Percentiles rank a stretch among this genome's conserved stretches.
phyloP scores from a whole-genome alignment of 2,329 filamentous ascomycete species.

The Phyllosticta citrichinensis region DNA sequence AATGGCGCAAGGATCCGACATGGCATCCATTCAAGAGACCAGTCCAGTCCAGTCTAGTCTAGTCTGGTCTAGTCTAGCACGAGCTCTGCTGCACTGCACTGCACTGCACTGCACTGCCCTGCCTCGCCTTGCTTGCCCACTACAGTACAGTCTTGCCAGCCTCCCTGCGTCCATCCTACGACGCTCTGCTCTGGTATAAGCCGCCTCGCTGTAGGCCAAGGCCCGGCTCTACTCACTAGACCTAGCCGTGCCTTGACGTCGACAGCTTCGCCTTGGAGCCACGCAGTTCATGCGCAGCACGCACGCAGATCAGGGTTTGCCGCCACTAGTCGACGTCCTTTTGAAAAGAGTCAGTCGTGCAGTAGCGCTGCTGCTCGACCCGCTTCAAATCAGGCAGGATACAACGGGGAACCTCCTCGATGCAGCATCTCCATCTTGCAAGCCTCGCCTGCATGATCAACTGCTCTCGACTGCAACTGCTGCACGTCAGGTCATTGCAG shows the following conservation, averaged over 20 bases:
- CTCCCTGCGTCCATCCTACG: not conserved
- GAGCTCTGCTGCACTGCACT: not conserved
- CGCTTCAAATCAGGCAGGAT: not conserved
- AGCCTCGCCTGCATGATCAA: not conserved
- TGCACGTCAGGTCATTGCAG: not conserved
- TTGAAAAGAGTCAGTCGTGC: not conserved
- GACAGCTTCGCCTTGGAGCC: not conserved
- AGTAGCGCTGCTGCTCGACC: not conserved
- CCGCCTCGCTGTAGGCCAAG: constrained; percentile 3
- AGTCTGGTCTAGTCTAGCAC: not conserved
- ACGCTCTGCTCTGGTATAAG: not conserved
- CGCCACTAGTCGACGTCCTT: constrained; percentile 2
- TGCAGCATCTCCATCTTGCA: too few species aligned
- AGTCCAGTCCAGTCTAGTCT: not conserved
- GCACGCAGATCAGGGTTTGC: constrained; percentile 9
- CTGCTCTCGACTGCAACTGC: not conserved
- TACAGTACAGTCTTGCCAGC: not conserved
- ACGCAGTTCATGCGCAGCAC: constrained; percentile 6
- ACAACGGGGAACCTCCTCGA: too few species aligned
- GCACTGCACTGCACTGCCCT: not conserved
- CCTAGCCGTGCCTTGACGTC: constrained; percentile 4
- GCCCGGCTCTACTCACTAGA: not conserved
- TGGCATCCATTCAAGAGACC: too few species aligned
- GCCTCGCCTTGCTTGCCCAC: not conserved
- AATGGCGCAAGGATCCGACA: not conserved